Base-by-base conservation (phyloP, 176 grass and related monocot species). In the Puya raimondii region DNA sequence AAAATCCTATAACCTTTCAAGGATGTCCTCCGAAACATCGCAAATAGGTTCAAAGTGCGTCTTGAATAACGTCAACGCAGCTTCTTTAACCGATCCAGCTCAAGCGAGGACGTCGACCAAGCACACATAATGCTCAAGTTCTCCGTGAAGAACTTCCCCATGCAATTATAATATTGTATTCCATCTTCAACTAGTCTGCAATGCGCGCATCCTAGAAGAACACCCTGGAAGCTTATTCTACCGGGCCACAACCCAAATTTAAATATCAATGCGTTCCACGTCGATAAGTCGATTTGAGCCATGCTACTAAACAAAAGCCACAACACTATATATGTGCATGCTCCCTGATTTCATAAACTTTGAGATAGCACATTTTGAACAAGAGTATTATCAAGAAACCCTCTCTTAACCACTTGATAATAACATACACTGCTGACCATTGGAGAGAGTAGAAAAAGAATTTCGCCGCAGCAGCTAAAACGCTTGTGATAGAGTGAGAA, bases 171-270 rank as follows among this genome's bases (percentile, higher is more conserved):
- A 66, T 66, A 66, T 15, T 29, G 4, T n/a, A 66, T 15, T 47
- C 64, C 23, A 26, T 47, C 27, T 66, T 66, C n/a, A 33, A 66
- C 12, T 15, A 66, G 22, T 66, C 27, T 23, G 42, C 64, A 8
- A 42, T 42, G 23, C 25, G 12, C 42, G 16, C 64, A 66, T 66
- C 64, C 64, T 4, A 33, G 64, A 33, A 66, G 64, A 66, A 66
- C 64, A 66, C 64, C 64, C 10, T 33, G 27, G 42, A 66, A 66
- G 42, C 64, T 66, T 12, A 66, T 66, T 66, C 64, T 66, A 27
- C 42, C 64, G n/a, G 64, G 23, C 12, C 22, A 33, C 27, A 66
- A 42, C 23, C 64, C 23, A 65, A 27, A 22, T 14, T 65, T 65
- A 1, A 15, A 26, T 26, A 65, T 65, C 64, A 26, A 26, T 26